Percentiles rank a stretch among this genome's conserved stretches.
phyloP scores from a whole-genome alignment of 805 yeast species.

The Yamadazyma kitorensis region DNA sequence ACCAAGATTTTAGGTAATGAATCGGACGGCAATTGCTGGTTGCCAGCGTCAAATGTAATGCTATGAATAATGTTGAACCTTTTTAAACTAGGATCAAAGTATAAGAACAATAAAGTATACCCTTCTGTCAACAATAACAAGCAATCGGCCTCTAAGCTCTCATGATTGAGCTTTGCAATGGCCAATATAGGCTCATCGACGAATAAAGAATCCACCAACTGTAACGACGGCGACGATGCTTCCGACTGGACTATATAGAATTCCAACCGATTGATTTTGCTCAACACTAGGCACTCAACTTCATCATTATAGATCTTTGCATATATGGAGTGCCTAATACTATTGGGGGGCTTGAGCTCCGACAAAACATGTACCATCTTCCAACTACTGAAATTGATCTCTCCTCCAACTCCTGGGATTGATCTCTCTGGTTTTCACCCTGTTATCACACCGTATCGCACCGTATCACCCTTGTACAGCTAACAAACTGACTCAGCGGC shows the following conservation, averaged over 20 bases:
- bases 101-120: constrained; percentile 10
- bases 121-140: constrained; percentile 15
- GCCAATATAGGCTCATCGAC: constrained; percentile 14
- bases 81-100: constrained; percentile 7
- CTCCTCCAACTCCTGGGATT: too few relatives aligned
- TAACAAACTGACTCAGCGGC: too few relatives aligned
- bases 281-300: constrained; percentile 11
- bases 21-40: constrained; percentile 24
- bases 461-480: too few relatives aligned
- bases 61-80: constrained; percentile 10
- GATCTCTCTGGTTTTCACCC: too few relatives aligned
- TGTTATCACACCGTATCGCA: too few relatives aligned
- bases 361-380: constrained; percentile 18
- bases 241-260: constrained; percentile 8
- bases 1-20: constrained; percentile 17
- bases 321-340: constrained; percentile 13
- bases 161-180: constrained; percentile 11
- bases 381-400: too few relatives aligned
- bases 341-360: constrained; percentile 17
- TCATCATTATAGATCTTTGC: constrained; percentile 8
- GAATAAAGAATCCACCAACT: constrained; percentile 12
- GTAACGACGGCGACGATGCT: constrained; percentile 2
- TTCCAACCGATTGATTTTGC: constrained; percentile 14
- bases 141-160: constrained; percentile 11
- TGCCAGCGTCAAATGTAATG: constrained; percentile 15